phyloP scores from a whole-genome alignment of 1,284 basidiomycete species.

The Moesziomyces antarcticus region DNA sequence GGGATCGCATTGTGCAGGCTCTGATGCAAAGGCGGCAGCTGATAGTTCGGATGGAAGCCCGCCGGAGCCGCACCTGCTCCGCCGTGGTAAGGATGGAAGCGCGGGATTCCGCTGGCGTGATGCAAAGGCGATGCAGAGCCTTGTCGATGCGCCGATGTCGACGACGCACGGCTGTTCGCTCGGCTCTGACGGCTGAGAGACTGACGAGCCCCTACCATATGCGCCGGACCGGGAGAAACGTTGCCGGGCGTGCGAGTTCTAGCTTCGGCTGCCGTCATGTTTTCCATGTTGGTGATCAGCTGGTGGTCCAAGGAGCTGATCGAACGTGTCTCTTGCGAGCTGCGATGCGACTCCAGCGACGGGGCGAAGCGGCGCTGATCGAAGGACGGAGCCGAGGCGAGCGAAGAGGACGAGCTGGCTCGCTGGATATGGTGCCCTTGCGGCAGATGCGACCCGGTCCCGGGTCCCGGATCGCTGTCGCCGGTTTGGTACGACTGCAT shows the following conservation, averaged over 20 bases:
- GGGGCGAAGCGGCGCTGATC: constrained; percentile 48
- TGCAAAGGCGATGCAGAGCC: constrained; percentile 63
- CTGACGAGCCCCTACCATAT: constrained; percentile 44
- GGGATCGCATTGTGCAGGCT: constrained; percentile 25
- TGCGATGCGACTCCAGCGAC: constrained; percentile 50
- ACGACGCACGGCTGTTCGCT: constrained; percentile 55
- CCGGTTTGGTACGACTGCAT: constrained; percentile 59
- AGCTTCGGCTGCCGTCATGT: constrained; percentile 60
- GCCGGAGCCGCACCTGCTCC: constrained; percentile 27
- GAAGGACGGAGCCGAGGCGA: constrained; percentile 51
- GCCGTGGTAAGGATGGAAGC: constrained; percentile 62
- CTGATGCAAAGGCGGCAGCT: constrained; percentile 49
- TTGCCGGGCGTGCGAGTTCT: constrained; percentile 49
- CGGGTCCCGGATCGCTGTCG: constrained; percentile 61
- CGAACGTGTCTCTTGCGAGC: constrained; percentile 47
- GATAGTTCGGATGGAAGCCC: constrained; percentile 37
- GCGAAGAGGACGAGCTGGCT: constrained; percentile 52
- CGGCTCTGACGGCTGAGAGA: constrained; percentile 57
- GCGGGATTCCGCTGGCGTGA: constrained; percentile 55
- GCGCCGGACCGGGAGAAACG: constrained; percentile 49
- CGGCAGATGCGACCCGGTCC: constrained; percentile 26
- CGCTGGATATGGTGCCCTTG: constrained; percentile 48
- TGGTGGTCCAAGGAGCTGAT: constrained; percentile 60
- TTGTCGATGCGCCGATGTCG: constrained; percentile 55
- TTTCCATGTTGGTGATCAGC: constrained; percentile 63